Base-by-base conservation (phyloP, 1,284 basidiomycete genomes). In the Hypsizygus ulmarius region DNA sequence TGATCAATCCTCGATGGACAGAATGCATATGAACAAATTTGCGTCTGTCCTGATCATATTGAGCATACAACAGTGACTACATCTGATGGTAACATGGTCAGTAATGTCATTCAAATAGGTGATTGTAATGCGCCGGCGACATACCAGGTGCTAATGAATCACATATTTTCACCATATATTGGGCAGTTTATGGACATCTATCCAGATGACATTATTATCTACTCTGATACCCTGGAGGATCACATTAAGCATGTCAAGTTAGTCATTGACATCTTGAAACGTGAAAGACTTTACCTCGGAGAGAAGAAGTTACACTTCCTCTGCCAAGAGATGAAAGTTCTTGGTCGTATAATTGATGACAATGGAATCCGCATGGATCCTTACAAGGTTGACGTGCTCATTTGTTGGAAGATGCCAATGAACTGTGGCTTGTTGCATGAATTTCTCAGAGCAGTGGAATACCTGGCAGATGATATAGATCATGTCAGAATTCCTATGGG, bases 321-420 rank as follows among this genome's bases (percentile, higher is more conserved):
- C 8, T 8, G 30, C 12, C 0, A 11, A 0, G 36, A 49, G 11
- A 10, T 49, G 1, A 49, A 39, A 14, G 6, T 49, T 0, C 36
- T 73, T 0, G 72, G 72, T 0, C 59, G 58, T 0, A 47, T 72
- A 0, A 55, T 75, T 0, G 59, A 64, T 9, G 43, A 64, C 4
- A 38, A 64, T 0, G 71, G 71, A 0, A 72, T 75, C n/a, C 42
- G 52, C 0, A 70, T 71, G 61, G 70, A 73, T 19, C 59, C 63
- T 0, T 54, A 12, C 64, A 49, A 49, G 12, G 33, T 49, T 0
- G 43, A 49, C n/a, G 29, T 19, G 3, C 18, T 49, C 0, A 0
- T 49, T 2, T 34, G 27, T 5, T 51, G 45, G 41, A 47, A 47
- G 12, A 21, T 27, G 0, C 45, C 37, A 0, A 51, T 27, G 3